These are phyloP conservation scores for Lactarius quietus DNA, from an alignment of 768 basidiomycete species.

Conservation along the genomic window DNA sequence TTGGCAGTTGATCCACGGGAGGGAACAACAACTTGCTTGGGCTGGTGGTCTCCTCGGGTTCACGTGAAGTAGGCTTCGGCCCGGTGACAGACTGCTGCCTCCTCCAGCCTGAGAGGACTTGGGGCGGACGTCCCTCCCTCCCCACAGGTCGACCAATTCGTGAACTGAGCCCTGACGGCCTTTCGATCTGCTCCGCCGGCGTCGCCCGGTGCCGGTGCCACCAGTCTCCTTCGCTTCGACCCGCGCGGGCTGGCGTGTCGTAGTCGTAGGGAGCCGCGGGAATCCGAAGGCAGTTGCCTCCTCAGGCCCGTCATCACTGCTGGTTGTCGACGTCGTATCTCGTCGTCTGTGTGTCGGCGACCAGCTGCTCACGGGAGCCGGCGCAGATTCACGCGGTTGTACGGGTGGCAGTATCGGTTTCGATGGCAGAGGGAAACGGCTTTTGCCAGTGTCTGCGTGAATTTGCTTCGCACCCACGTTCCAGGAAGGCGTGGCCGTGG, in stretches of 20 bases:
- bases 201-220: conserved; percentile 28
- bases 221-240: conserved; percentile 22
- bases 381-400: conserved; percentile 22
- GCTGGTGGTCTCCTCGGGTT: conserved; percentile 2
- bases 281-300: conserved; percentile 32
- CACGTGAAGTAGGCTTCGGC: conserved; percentile 7
- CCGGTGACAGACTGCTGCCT: background rate
- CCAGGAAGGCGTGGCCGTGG: conserved; percentile 6
- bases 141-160: conserved; percentile 76
- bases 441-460: conserved; percentile 8
- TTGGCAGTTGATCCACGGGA: background rate
- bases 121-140: conserved; percentile 41
- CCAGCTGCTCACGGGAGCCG: conserved; percentile 29
- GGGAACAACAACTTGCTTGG: conserved; percentile 14
- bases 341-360: conserved; percentile 26
- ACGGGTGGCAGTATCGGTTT: conserved; percentile 19
- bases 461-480: conserved; percentile 7
- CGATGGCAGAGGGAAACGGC: conserved; percentile 15
- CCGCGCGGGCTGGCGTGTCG: background rate
- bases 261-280: background rate
- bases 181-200: conserved; percentile 39
- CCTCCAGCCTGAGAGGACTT: conserved; percentile 9
- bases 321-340: conserved; percentile 47
- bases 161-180: conserved; percentile 79
- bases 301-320: conserved; percentile 55